Evolutionary conservation across 306 rosid species (phyloP), one percentile per base, ranked within the genome.

Genomic region (Rosa lucieae): DNA sequence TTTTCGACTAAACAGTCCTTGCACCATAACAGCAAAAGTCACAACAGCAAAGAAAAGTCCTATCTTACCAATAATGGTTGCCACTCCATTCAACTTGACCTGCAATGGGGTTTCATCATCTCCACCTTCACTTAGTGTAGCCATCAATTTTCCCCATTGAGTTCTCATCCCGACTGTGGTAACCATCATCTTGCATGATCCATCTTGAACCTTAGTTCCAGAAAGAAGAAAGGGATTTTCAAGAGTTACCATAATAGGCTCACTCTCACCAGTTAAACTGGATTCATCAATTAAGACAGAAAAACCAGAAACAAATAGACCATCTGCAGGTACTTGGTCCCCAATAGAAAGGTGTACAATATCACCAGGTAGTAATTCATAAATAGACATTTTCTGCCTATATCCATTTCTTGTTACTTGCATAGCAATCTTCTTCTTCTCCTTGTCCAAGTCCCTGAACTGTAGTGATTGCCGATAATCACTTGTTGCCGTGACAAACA

Each of bases 111-210:
- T 95, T 86, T 95, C 99, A 81, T 95, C 99, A 69, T 90, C 98
- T 68, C 99, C 99, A 1, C 98, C 98, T 88, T 95, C 97, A 78
- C 92, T 89, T 42, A 95, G 97, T 70, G 99, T 95, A 37, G 96
- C 99, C 94, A 92, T 93, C 85, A 95, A 78, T 79, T 95, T 95
- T 13, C 99, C 99, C 99, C 99, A 95, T 79, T 95, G 98, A 76
- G 99, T 95, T 87, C 93, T 90, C 99, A 95, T 95, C 73, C 99
- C 99, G 8, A 92, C 99, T 13, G 92, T 91, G 52, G 98, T 95
- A 20, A 95, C 79, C 88, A 95, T 67, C 99, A 95, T 91, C 89
- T 90, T 91, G 86, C 97, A 90, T 26, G 97, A 91, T 81, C 97
- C 99, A 82, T 93, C 97, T 89, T 90, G 98, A 73, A 95, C 94